Percentiles rank a stretch among this genome's conserved stretches.
Conservation (phyloP, 106 monocot species). For the Dendrobium huoshanense region DNA sequence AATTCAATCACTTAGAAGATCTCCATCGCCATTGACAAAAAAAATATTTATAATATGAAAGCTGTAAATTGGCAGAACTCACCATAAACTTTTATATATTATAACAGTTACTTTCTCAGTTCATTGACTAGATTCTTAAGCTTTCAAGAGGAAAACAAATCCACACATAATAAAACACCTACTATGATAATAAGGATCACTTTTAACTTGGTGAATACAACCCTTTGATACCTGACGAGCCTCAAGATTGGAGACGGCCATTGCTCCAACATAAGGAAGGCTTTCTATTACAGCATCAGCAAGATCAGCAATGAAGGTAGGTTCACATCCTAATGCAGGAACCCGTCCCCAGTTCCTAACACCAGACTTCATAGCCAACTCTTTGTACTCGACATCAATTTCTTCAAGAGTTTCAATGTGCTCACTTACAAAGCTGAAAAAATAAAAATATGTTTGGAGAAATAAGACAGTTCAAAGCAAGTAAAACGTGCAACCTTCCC, state of each 20-base stretch:
- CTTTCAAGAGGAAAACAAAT: not conserved
- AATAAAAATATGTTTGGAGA: not conserved
- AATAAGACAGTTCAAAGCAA: not conserved
- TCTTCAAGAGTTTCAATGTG: conserved; percentile 99
- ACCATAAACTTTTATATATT: not conserved
- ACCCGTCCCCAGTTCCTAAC: conserved; percentile 91
- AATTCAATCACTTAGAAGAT: too few species aligned
- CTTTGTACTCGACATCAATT: conserved; percentile 99
- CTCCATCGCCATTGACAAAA: conserved; percentile 6
- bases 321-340: conserved; percentile 95
- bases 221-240: conserved; percentile 79
- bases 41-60: not conserved
- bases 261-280: conserved; percentile 97
- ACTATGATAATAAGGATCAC: not conserved
- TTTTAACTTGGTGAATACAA: not conserved
- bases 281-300: conserved; percentile 98
- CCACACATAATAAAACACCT: too few species aligned
- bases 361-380: conserved; percentile 80
- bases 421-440: conserved; percentile 92
- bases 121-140: not conserved
- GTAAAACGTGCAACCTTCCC: too few species aligned
- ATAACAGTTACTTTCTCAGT: not conserved
- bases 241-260: conserved; percentile 96
- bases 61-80: not conserved
- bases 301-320: conserved; percentile 86